phyloP scores from a whole-genome alignment of 2,329 filamentous ascomycete genomes.

The Arthroderma sp. region DNA sequence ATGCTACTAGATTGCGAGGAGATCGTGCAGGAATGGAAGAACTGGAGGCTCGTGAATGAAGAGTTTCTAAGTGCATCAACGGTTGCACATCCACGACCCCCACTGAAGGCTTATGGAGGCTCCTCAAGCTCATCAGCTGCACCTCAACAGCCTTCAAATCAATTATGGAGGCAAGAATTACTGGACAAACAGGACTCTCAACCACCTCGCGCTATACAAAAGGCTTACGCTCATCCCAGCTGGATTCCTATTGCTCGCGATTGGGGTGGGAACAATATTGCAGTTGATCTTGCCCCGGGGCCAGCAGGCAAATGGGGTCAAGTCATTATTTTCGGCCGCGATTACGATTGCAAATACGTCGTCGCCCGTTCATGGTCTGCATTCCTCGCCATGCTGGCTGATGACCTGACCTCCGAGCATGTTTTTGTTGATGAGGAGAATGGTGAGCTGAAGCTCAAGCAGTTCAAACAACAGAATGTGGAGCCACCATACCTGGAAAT shows the following conservation, averaged over 20 bases:
- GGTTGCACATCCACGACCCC: conserved; percentile 44
- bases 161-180: conserved; percentile 74
- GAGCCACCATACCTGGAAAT: conserved; percentile 93
- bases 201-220: conserved; percentile 73
- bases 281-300: conserved; percentile 81
- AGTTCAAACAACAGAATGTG: conserved; percentile 79
- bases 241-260: conserved; percentile 96
- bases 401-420: conserved; percentile 81
- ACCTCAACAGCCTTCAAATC: conserved; percentile 42
- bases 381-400: conserved; percentile 74
- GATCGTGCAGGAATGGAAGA: conserved; percentile 93
- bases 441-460: conserved; percentile 77
- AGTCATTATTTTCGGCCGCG: conserved; percentile 88
- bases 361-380: conserved; percentile 82
- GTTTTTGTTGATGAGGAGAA: conserved; percentile 87
- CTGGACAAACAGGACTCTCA: conserved; percentile 75
- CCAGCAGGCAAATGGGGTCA: conserved; percentile 89
- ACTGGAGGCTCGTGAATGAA: conserved; percentile 87
- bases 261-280: conserved; percentile 97
- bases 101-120: conserved; percentile 59
- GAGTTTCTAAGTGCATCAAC: conserved; percentile 59
- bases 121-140: conserved; percentile 53
- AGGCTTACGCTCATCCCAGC: conserved; percentile 79
- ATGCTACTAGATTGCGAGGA: conserved; percentile 98
- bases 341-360: conserved; percentile 98